Evolutionary conservation across 495 filamentous ascomycete genomes (phyloP), one percentile per base, ranked within the genome.

Genomic region (Tetracladium marchalianum): DNA sequence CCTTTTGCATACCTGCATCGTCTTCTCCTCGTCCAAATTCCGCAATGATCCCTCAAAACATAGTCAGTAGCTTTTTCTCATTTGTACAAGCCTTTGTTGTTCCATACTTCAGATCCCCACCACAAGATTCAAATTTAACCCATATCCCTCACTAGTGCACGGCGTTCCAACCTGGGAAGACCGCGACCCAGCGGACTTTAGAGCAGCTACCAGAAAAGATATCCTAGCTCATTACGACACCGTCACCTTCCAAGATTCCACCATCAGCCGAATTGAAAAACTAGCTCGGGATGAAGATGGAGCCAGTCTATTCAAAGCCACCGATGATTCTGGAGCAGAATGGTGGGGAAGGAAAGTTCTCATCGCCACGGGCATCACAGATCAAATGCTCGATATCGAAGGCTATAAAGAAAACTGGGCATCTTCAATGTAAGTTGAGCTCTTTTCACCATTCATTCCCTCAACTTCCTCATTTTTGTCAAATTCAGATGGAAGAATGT

Each of bases 21-120:
- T 80, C 35, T 74, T 81, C 57, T 68, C 72, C 57, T 66, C 65
- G 2, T 57, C 58, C 7, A 44, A 41, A 3, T 80, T 73, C 49
- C 73, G 78, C 39, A 81, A 81, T 52, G 38, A 31, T 16, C 13
- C 31, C 53, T 49, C 11, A 18, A 31, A 11, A 43, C 58, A 11
- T 31, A 46, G 22, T 27, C 22, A 27, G 22, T 27, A 27, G 3
- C 2, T 51, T 52, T 7, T 27, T 27, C 22, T 7, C 22, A 27
- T 27, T 27, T 27, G 0, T 63, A 71, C 22, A 27, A 27, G n/a
- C n/a, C n/a, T n/a, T 27, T 7, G 22, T 27, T 27, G 3, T 27
- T 27, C 22, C 22, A 27, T 7, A 27, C 22, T 27, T 27, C 22
- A 27, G 22, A 27, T 27, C 7, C 22, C 22, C 22, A 27, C 7